These are phyloP conservation scores for Quercus wislizeni DNA, from an alignment of 306 rosid species.

Conservation along the genomic window DNA sequence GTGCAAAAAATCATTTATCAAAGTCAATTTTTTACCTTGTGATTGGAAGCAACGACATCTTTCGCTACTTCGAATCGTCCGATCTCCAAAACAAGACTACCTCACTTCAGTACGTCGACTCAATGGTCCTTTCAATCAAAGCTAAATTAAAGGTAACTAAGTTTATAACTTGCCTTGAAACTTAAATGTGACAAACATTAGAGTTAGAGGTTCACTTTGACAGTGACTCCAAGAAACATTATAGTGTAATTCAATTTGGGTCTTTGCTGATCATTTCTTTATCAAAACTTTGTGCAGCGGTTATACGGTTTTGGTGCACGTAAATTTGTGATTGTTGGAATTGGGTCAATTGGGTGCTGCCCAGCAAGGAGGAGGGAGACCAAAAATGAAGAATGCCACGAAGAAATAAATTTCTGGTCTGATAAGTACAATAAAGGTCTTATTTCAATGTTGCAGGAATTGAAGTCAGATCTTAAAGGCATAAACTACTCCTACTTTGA, in stretches of 20 bases:
- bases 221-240: too few species aligned
- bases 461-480: conserved; percentile 33
- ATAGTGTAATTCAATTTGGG: background rate
- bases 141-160: conserved; percentile 51
- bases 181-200: background rate
- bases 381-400: conserved; percentile 38
- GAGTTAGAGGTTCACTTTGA: background rate
- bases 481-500: conserved; percentile 57
- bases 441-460: conserved; percentile 42
- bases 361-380: conserved; percentile 47
- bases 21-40: conserved; percentile 55
- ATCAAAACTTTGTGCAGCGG: conserved; percentile 33
- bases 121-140: conserved; percentile 46
- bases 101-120: conserved; percentile 41
- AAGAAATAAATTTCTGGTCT: conserved; percentile 41
- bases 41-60: conserved; percentile 78
- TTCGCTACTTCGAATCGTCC: conserved; percentile 46
- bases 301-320: conserved; percentile 57
- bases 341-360: conserved; percentile 65
- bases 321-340: conserved; percentile 56
- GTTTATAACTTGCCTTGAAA: background rate
- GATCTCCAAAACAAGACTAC: conserved; percentile 27
- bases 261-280: background rate
- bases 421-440: conserved; percentile 41
- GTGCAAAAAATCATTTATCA: conserved; percentile 40